Evolutionary conservation across 768 basidiomycete species (phyloP).

Genomic region (Porpolomopsis calyptriformis): DNA sequence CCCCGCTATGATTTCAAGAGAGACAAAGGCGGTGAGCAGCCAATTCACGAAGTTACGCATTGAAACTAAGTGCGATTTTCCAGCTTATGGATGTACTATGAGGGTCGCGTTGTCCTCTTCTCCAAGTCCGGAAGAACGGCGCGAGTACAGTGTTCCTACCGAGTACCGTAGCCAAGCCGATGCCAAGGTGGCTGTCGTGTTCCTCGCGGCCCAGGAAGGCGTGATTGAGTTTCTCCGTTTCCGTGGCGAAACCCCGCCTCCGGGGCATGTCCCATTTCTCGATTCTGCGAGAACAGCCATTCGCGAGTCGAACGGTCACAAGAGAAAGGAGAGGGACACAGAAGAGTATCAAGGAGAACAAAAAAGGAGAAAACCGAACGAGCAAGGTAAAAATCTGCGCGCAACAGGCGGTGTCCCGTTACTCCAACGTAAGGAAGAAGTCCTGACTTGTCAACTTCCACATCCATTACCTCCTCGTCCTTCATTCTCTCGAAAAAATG

Average conservation of each 20-base stretch:
- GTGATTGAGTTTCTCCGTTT: constrained; percentile 52
- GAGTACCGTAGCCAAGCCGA: constrained; percentile 51
- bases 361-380: constrained; percentile 15
- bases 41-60: background rate
- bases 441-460: background rate
- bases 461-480: background rate
- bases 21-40: constrained; percentile 40
- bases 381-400: constrained; percentile 5
- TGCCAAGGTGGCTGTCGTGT: constrained; percentile 48
- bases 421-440: background rate
- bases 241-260: constrained; percentile 31
- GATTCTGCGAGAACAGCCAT: constrained; percentile 18
- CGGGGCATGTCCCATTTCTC: constrained; percentile 32
- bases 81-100: constrained; percentile 49
- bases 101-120: constrained; percentile 29
- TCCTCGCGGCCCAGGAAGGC: constrained; percentile 43
- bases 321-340: constrained; percentile 27
- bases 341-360: constrained; percentile 19
- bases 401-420: constrained; percentile 8
- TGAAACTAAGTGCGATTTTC: background rate
- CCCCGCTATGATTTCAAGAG: constrained; percentile 31
- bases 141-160: constrained; percentile 33
- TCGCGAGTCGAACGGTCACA: constrained; percentile 13
- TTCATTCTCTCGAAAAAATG: background rate
- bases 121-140: constrained; percentile 24